Evolutionary conservation across 306 rosid genomes (phyloP), one percentile per base, ranked within the genome.

Genomic region (Pyrus communis): DNA sequence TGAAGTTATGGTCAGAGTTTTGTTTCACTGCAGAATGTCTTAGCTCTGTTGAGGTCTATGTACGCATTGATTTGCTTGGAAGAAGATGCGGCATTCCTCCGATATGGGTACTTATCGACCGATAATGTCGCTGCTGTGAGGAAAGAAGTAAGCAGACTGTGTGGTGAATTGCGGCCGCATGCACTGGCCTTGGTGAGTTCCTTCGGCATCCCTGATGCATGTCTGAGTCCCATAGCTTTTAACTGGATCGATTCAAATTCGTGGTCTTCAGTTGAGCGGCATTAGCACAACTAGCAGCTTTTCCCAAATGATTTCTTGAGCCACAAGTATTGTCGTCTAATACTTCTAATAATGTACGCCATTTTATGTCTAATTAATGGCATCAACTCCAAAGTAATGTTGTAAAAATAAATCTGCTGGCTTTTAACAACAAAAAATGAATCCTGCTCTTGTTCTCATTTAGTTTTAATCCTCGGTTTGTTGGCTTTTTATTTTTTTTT

Each of bases 151-250:
- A 82, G 84, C 51, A 85, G 81, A 81, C 92, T 89, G 5, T 94
- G 88, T 57, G 63, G 86, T 43, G 96, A 94, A 81, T 81, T 94
- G 71, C 86, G 97, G 52, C 97, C 91, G 0, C 93, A 89, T 83
- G 97, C 97, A 49, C 92, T 94, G 45, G 93, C 96, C 31, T 71
- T 94, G 82, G 98, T 94, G 76, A 86, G 87, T 75, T 94, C 98
- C 70, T 92, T 92, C 13, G 98, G 98, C 75, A 92, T 92, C 75
- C 98, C 98, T 9, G 93, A 90, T 67, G 96, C 97, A 4, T 94
- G 92, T 59, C 83, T 94, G 87, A 82, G 97, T 77, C 96, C 98
- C 19, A 85, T 94, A 7, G 98, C 97, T 10, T 94, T 78, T 77
- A 71, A 94, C 77, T 92, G 98, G 97, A 80, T 94, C 9, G 91